Percentiles rank a stretch among this genome's conserved stretches.
Evolutionary conservation across 1,139 yeast species (phyloP).

Genomic region (Trichomonascaceae sp.): DNA sequence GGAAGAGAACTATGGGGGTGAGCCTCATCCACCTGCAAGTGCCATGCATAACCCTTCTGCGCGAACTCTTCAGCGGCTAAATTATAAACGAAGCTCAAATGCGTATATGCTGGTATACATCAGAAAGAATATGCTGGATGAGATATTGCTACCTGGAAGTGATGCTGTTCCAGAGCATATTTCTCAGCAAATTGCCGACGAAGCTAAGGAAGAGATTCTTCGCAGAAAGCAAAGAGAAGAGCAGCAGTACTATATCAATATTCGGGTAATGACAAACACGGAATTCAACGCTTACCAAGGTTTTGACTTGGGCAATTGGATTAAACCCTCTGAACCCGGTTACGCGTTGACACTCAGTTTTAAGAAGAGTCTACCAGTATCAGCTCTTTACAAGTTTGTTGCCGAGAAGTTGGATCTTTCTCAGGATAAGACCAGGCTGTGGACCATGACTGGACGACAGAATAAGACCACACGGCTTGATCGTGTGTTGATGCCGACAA

Average conservation of each 20-base stretch:
- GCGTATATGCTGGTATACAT: constrained; percentile 97
- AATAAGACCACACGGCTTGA: constrained; percentile 71
- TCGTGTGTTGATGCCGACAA: constrained; percentile 38
- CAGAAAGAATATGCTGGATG: constrained; percentile 53
- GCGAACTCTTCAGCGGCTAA: constrained; percentile 17
- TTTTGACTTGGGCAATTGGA: constrained; percentile 57
- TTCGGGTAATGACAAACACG: constrained; percentile 48
- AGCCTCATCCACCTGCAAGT: constrained; percentile 27
- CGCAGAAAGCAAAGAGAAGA: constrained; percentile 68
- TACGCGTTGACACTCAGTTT: constrained; percentile 50
- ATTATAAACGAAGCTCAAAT: constrained; percentile 69
- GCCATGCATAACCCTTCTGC: constrained; percentile 13
- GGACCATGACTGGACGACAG: constrained; percentile 63
- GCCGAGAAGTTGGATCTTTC: constrained; percentile 42
- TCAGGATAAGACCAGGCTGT: constrained; percentile 45
- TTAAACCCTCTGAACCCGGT: constrained; percentile 33
- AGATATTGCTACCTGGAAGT: constrained; percentile 54
- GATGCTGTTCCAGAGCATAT: constrained; percentile 65
- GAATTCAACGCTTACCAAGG: constrained; percentile 61
- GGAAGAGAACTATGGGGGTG: constrained; percentile 88
- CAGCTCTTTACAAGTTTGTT: constrained; percentile 46
- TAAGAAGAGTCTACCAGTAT: constrained; percentile 51
- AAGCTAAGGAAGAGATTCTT: constrained; percentile 49
- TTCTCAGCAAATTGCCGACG: constrained; percentile 57
- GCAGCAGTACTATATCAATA: constrained; percentile 63